Conservation (phyloP, 495 filamentous ascomycete species). For the Trypethelium eluteriae region DNA sequence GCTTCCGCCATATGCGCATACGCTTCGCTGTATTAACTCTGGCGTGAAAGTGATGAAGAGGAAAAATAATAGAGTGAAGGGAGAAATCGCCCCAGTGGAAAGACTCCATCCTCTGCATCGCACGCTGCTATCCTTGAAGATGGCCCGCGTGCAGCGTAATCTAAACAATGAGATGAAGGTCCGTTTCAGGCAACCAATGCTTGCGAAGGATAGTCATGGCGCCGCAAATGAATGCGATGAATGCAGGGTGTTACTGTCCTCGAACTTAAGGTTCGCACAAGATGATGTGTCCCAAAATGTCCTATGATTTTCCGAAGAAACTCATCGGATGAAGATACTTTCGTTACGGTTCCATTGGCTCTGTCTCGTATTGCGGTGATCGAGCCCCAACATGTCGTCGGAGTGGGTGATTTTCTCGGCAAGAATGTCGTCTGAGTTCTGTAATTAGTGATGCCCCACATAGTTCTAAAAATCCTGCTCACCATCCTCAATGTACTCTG, state of each 20-base stretch:
- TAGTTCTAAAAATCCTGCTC: constrained; percentile 30
- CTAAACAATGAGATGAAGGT: neutral
- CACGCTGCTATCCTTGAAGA: neutral
- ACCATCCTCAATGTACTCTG: constrained; percentile 85
- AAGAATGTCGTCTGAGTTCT: constrained; percentile 65
- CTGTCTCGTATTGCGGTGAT: constrained; percentile 72
- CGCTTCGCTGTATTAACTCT: neutral
- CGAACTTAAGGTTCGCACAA: neutral
- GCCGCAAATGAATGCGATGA: neutral
- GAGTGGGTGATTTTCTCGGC: constrained; percentile 58
- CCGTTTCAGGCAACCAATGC: neutral
- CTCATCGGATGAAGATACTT: constrained; percentile 57
- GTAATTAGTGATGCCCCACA: neutral
- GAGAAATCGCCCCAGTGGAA: neutral
- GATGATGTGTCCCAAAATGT: neutral
- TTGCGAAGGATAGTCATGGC: neutral
- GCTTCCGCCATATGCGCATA: neutral
- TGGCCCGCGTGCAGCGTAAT: neutral
- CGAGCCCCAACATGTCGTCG: constrained; percentile 81
- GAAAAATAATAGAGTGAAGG: neutral
- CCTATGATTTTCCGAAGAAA: neutral
- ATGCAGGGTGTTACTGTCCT: neutral
- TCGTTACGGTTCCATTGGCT: constrained; percentile 54
- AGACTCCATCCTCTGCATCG: neutral
- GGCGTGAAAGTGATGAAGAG: neutral